Conservation (phyloP, 768 basidiomycete genomes). For the Rhizopogon vinicolor region DNA sequence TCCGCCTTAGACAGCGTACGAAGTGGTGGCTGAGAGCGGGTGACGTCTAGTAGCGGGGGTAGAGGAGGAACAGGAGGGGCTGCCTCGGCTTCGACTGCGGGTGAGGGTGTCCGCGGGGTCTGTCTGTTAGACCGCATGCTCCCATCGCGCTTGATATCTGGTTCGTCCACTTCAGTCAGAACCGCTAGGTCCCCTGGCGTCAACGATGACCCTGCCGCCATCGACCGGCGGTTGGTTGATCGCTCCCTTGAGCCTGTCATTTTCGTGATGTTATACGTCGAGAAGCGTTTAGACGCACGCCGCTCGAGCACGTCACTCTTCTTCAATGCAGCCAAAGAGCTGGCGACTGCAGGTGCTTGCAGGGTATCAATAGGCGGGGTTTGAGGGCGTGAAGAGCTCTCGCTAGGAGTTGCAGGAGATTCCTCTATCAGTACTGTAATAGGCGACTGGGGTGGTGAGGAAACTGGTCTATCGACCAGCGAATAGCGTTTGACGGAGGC, state of each 20-base stretch:
- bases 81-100: conserved; percentile 11
- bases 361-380: conserved; percentile 33
- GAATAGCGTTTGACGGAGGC: conserved; percentile 75
- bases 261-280: conserved; percentile 90
- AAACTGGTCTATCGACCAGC: conserved; percentile 65
- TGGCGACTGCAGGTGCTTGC: conserved; percentile 64
- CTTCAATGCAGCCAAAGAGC: conserved; percentile 84
- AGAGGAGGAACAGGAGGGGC: conserved; percentile 42
- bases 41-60: conserved; percentile 42
- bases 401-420: conserved; percentile 17
- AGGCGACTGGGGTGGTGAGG: conserved; percentile 35
- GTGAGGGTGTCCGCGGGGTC: conserved; percentile 32
- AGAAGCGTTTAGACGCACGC: conserved; percentile 93
- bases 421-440: conserved; percentile 44
- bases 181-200: conserved; percentile 71
- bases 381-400: conserved; percentile 25
- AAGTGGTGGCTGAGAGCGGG: conserved; percentile 4
- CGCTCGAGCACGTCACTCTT: conserved; percentile 83
- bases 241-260: conserved; percentile 70
- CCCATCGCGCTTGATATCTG: conserved; percentile 16
- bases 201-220: conserved; percentile 57
- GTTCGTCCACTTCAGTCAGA: conserved; percentile 69
- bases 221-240: conserved; percentile 60
- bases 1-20: conserved; percentile 4
- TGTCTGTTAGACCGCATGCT: conserved; percentile 13